A percentile compares a stretch with the other conserved stretches of the same genome.
phyloP scores from a whole-genome alignment of 495 filamentous ascomycete genomes.

The Penicillium cinerascens region DNA sequence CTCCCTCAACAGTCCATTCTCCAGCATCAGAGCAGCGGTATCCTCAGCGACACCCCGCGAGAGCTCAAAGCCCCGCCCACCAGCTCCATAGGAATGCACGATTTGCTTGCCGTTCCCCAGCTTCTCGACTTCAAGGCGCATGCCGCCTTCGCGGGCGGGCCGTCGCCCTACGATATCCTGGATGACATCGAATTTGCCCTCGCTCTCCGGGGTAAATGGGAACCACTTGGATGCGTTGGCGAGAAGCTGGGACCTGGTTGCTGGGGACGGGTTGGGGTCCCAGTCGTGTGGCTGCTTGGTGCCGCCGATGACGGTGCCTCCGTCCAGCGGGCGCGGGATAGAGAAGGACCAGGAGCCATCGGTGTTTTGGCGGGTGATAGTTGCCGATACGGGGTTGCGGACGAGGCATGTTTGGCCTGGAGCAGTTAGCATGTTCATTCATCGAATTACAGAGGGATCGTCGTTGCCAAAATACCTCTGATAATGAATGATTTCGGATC shows the following conservation, averaged over 20 bases:
- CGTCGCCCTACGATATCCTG: conserved; percentile 44
- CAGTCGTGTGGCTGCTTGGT: conserved; percentile 59
- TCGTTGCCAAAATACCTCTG: conserved; percentile 32
- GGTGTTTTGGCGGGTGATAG: conserved; percentile 56
- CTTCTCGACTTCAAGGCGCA: conserved; percentile 41
- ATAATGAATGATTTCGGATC: conserved; percentile 54
- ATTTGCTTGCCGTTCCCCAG: conserved; percentile 27
- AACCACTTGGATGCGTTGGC: conserved; percentile 43
- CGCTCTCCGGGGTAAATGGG: conserved; percentile 36
- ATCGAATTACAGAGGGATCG: not conserved
- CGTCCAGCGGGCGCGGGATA: conserved; percentile 55
- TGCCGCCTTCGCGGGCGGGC: conserved; percentile 42
- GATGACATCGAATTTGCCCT: conserved; percentile 42
- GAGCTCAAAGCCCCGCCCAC: conserved; percentile 55
- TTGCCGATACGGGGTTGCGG: conserved; percentile 44
- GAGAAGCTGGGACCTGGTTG: conserved; percentile 47
- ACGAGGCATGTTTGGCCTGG: conserved; percentile 45
- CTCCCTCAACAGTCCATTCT: conserved; percentile 23
- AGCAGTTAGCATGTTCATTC: not conserved
- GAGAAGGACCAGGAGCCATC: conserved; percentile 60
- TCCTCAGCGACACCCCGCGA: conserved; percentile 44
- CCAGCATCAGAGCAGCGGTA: conserved; percentile 29
- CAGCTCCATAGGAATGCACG: conserved; percentile 63
- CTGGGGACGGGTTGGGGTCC: conserved; percentile 44
- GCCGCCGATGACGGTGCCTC: conserved; percentile 61